Evolutionary conservation across 345 rosid species (phyloP), one percentile per base, ranked within the genome.

Genomic region (Salix udensis): DNA sequence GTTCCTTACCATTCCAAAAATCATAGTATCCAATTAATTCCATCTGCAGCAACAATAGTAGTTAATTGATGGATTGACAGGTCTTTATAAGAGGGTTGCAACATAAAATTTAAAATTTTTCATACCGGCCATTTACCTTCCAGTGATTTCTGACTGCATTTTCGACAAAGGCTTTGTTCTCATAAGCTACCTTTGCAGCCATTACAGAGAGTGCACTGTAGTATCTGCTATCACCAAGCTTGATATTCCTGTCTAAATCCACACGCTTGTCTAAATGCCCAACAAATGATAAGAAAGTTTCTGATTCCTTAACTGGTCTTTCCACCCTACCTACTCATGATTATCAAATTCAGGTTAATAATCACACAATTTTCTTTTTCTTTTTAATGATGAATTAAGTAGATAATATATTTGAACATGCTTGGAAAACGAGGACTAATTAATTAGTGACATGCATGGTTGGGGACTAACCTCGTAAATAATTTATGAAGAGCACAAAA

Each of bases 151-250:
- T 44, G 62, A 81, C 77, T 2, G 74, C 66, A 6, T 70, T 50
- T 68, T 76, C 74, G 28, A 81, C 80, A n/a, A 68, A 71, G 21
- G 70, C 74, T 68, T 26, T 42, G 67, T 81, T 81, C 74, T 81
- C 80, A 48, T 72, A 80, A 0, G 83, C 37, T 31, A 80, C 13
- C 53, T 80, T 80, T 6, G 80, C 39, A 72, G 83, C 83, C 83
- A 76, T 80, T 30, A 60, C 80, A 76, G 77, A 73, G 37, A 81
- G 72, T 39, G 78, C 58, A 16, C 67, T 64, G 58, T 48, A 72
- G 28, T 81, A 81, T 76, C 71, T 81, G 42, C 67, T 13, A 30
- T 76, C 66, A 44, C 71, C 80, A 48, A 24, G 77, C 12, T 67
- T 62, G 46, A 81, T 81, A 5, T 44, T 76, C 16, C 39, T 73